These are phyloP conservation scores for Pyropia yezoensis DNA, from an alignment of 23 red algal genomes.

Conservation along the genomic window DNA sequence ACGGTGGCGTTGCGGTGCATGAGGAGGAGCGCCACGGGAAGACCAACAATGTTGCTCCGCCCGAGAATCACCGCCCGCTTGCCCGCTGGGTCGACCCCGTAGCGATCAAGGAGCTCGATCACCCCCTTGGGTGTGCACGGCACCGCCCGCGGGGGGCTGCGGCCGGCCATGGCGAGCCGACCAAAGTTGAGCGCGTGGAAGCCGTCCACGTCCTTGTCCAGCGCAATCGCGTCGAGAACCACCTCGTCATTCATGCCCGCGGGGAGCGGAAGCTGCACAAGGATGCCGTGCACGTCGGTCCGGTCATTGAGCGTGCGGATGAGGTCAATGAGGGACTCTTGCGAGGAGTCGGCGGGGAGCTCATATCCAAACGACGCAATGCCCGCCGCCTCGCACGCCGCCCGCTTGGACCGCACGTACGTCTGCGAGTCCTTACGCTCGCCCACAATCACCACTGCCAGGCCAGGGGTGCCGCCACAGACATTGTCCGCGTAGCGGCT, in stretches of 20 bases:
- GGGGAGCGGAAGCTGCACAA: conserved; percentile 82
- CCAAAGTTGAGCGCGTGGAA: conserved; percentile 93
- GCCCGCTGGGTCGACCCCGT: conserved; percentile 46
- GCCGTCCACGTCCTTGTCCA: conserved; percentile 93
- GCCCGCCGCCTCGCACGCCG: conserved; percentile 73
- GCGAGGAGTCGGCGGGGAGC: conserved; percentile 40
- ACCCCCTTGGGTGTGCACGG: conserved; percentile 84
- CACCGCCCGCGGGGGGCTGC: conserved; percentile 45
- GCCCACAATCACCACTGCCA: conserved; percentile 79
- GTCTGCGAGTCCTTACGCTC: conserved; percentile 63
- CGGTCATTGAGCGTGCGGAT: conserved; percentile 53
- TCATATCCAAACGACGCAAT: conserved; percentile 69
- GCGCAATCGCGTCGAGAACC: conserved; percentile 43
- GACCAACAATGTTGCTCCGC: conserved; percentile 93
- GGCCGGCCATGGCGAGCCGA: conserved; percentile 58
- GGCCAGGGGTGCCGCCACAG: conserved; percentile 30
- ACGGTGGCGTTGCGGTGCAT: conserved; percentile 81
- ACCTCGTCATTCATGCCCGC: conserved; percentile 59
- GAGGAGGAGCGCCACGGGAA: conserved; percentile 72
- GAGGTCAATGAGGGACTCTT: conserved; percentile 41
- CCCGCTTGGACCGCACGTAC: conserved; percentile 70
- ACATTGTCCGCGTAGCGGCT: conserved; percentile 7
- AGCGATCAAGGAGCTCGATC: conserved; percentile 63
- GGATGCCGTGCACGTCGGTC: conserved; percentile 76
- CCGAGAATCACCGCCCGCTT: conserved; percentile 76